Percentiles rank a stretch among this genome's conserved stretches.
Conservation (phyloP, 1,284 basidiomycete species). For the Athelia psychrophila region DNA sequence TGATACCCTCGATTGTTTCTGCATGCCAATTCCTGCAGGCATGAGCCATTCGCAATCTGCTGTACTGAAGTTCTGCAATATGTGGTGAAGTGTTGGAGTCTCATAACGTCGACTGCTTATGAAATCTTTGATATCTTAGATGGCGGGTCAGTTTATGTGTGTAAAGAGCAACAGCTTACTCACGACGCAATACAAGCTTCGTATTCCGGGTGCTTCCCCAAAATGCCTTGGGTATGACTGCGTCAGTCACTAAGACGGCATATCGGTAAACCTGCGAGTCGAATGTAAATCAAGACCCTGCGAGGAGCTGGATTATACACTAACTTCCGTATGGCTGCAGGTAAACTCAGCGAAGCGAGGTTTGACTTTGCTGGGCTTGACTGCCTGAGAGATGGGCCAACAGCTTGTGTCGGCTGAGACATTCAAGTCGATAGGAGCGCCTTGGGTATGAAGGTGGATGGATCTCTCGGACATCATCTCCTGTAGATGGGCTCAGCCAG, state of each 20-base stretch:
- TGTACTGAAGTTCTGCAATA: constrained; percentile 77
- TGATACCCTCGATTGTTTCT: constrained; percentile 46
- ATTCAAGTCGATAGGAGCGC: constrained; percentile 25
- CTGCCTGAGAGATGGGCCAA: constrained; percentile 48
- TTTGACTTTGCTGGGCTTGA: constrained; percentile 47
- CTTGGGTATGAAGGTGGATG: constrained; percentile 53
- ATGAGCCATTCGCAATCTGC: constrained; percentile 83
- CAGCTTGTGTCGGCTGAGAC: constrained; percentile 47
- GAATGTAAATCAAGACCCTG: constrained; percentile 3
- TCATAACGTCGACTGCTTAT: constrained; percentile 80
- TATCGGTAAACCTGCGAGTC: constrained; percentile 68
- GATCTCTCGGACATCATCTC: constrained; percentile 74
- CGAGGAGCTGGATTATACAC: constrained; percentile 3
- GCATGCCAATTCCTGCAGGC: constrained; percentile 35
- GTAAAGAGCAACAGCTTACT: no score
- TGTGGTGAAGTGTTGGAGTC: constrained; percentile 74
- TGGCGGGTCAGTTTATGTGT: no score
- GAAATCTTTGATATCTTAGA: constrained; percentile 74
- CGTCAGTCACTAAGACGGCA: constrained; percentile 58
- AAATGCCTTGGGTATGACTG: constrained; percentile 72
- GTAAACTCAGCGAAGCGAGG: constrained; percentile 80
- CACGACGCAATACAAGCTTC: constrained; percentile 59
- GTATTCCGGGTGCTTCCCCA: constrained; percentile 81
- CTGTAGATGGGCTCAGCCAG: constrained; percentile 27
- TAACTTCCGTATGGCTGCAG: constrained; percentile 62